Evolutionary conservation across 2,329 filamentous ascomycete species (phyloP), one percentile per base, ranked within the genome.

Genomic region (Cyphellophora europaea): DNA sequence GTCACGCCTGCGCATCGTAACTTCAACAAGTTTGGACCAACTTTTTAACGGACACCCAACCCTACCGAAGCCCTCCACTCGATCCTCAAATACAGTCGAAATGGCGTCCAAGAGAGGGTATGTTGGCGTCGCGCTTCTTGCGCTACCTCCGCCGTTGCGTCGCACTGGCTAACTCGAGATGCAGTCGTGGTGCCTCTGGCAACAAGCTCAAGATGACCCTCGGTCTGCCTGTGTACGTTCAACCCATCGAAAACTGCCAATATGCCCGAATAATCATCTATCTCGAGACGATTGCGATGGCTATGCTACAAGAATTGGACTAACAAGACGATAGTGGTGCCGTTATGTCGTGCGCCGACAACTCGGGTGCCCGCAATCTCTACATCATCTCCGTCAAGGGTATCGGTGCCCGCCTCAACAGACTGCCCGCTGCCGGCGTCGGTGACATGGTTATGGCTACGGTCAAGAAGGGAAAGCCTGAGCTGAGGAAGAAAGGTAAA

Each of bases 161-260:
- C 11, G 27, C 27, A n/a, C n/a, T n/a, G n/a, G n/a, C n/a, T n/a
- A n/a, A n/a, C n/a, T n/a, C n/a, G n/a, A n/a, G 18, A 53, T 30
- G 32, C 16, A 75, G 73, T 65, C 71, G 75, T 61, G 73, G 86
- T 78, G 84, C 82, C 83, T 83, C 88, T 63, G 91, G 91, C 79
- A 93, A 93, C 84, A 98, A 98, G 84, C 84, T 96, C 62, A 96
- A 94, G 84, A 98, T 98, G 91, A 95, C 91, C 69, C 86, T 98
- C 71, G 91, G 86, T 95, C 87, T 98, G 62, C 91, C 91, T 72
- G 87, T 94, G 88, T 95, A 93, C 69, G 87, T 84, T 60, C 48
- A 32, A 25, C 32, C 35, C 41, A 32, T 33, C 33, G 32, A 37
- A 42, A 36, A 15, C 11, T n/a, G n/a, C n/a, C n/a, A n/a, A n/a